Base-by-base conservation (phyloP, 352 stramenopile species). In the Chrysophaeum taylorii region DNA sequence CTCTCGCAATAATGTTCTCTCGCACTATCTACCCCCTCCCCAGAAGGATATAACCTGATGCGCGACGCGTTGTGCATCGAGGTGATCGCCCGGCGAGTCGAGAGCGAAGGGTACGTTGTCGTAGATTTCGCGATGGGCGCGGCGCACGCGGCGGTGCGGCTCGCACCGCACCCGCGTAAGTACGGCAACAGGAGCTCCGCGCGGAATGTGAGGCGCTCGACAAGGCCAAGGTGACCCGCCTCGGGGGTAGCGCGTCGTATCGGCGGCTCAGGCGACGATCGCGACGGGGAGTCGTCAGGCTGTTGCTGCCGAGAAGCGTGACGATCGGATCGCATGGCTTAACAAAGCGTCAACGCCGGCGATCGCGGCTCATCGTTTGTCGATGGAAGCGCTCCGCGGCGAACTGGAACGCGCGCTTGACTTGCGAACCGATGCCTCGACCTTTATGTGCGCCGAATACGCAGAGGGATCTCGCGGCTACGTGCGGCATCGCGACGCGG, bases 371-470 rank as follows among this genome's bases (percentile, higher is more conserved):
- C 29, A 63, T 31, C 52, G 52, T 2, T 15, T 31, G 9, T 25
- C 52, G 27, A 63, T 63, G 52, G 52, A 63, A 2, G 52, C 27
- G 27, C 33, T 63, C 2, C 52, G 52, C 15, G 27, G 15, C 15
- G 4, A 38, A 12, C 57, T 66, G 33, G 36, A 66, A 23, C 23
- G 1, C 1, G 5, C 2, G 21, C 57, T 66, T 36, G 21, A 7
- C 2, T n/a, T 66, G 31, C 15, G 31, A 2, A 48, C 23, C 18
- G 57, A 66, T n/a, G 7, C 31, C 5, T 35, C 14, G 14, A 35
- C 33, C 14, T 66, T 66, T 36, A 66, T 66, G 57, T 43, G 31
- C 31, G 57, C 57, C 57, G 31, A 45, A 23, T 66, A 66, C 57
- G 57, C 5, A 1, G 57, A 21, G 12, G 57, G 57, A 2, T 5